Base-by-base conservation (phyloP, 768 basidiomycete species). In the Baorangia bicolor region DNA sequence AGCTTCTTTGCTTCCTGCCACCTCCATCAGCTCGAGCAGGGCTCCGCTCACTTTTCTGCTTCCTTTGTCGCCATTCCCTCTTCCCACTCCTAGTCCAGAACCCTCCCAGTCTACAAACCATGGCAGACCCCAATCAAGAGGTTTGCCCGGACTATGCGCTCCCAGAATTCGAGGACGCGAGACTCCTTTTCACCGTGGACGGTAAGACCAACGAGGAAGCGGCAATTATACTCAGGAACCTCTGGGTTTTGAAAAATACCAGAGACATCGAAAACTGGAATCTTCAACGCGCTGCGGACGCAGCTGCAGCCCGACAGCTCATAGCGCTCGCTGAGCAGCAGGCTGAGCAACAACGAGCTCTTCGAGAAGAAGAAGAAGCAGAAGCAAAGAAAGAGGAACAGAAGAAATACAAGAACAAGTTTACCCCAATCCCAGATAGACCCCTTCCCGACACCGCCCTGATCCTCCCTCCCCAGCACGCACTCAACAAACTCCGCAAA, bases 381-480 rank as follows among this genome's bases (percentile, higher is more conserved):
- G 25, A 23, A 4, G 25, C 9, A 5, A 16, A 42, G 6, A 42
- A 27, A 13, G 43, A 30, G 10, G 21, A 21, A 20, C 1, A 14
- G 2, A 40, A 40, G 21, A 40, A 40, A 23, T 40, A 21, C 10
- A 45, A 31, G 11, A 45, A 27, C 6, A 42, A 42, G 16, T 42
- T 10, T 1, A 8, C 16, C 0, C 25, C 41, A 4, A 27, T 42
- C 2, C 41, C 16, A 1, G 8, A 42, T 9, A 42, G 41, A 13
- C 10, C 9, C 0, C 41, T 42, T 27, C 25, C 25, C 0, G 7
- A 6, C 4, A 27, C 4, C 0, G 14, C 41, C 0, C 25, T 42
- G 2, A 14, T 42, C 28, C 43, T 45, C 0, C 28, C 13, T 2
- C 8, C n/a, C 0, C 43, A 45, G 10, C 28, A 45, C 2, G n/a